Base-by-base conservation (phyloP, 768 basidiomycete genomes). In the Hirschioporus abietinus region DNA sequence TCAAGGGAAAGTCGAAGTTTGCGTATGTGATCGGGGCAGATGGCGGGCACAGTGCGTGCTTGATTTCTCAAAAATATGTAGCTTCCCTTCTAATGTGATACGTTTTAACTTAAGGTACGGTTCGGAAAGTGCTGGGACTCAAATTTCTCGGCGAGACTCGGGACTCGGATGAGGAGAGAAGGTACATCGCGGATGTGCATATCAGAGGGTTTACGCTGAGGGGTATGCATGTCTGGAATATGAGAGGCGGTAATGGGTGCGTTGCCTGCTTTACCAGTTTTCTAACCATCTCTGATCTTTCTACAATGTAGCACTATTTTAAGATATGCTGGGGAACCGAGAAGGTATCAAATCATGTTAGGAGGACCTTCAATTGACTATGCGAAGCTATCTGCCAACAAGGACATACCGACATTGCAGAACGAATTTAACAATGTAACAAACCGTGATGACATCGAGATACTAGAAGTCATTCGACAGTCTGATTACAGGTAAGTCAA, bases 1-100 rank as follows among this genome's bases (percentile, higher is more conserved):
- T 63, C 0, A 59, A 64, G 23, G 79, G 82, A 66, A 72, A 61
- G 1, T 66, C 75, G 4, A 70, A 66, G 9, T 71, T 68, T 18
- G 71, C 74, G 1, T 82, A 74, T 68, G 68, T 84, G 0, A 71
- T 83, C 12, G 82, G 82, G 1, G 73, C 78, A 0, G 84, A 83
- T 67, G 80, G 81, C 20, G 82, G 78, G 0, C 71, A 69, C 67
- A 73, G 77, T 75, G 7, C 58, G 70, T 52, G 42, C 20, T 52
- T 52, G 30, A 2, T 30, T 30, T 3, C 8, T 8, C 30, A 8
- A 30, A 30, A 5, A n/a, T n/a, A n/a, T n/a, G n/a, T n/a, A n/a
- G 30, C 5, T 52, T 15, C 1, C 42, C 20, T 52, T 30, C 30
- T 30, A 30, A 30, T 30, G 7, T 17, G 63, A 0, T 25, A 17